Evolutionary conservation across 1,284 basidiomycete species (phyloP), one percentile per base, ranked within the genome.

Genomic region (Athelia sp.): DNA sequence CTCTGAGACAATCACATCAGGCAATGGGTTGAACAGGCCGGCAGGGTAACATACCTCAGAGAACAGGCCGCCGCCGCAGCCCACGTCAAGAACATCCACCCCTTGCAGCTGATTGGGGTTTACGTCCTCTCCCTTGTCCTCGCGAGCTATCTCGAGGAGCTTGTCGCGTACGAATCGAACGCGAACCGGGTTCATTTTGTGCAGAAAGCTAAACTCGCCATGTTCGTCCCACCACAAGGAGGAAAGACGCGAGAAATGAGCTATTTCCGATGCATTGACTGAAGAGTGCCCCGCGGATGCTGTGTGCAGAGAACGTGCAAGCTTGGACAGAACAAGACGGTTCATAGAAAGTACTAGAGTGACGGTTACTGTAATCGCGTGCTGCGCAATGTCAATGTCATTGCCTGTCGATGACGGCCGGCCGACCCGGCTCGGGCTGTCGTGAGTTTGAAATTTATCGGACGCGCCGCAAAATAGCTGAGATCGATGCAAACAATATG

Each of bases 191-290:
- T 99, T 99, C 96, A 99, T 98, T 60, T 84, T 82, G 66, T 99
- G 97, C 29, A 99, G 71, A 34, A 96, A 73, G 2, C 75, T 79
- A 61, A 98, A 97, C 66, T 98, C 95, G 57, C 96, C 95, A 24
- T 76, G 76, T 62, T 97, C 92, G 66, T 98, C 86, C 97, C 97
- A 99, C 97, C 97, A 99, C 62, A 90, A 78, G 21, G 90, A 85
- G 0, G 93, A 93, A 1, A 99, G 82, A 31, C 81, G 79, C 3
- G 94, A 94, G 67, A 99, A 99, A 66, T 95, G 93, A 0, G 88
- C 85, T 47, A 99, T 90, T 67, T 98, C 95, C 48, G 78, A 77
- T 1, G 76, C 62, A 62, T 95, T 95, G 59, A 93, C 78, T n/a
- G 72, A 62, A 15, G 64, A 63, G 36, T 40, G 36, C 36, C 19